Evolutionary conservation across 345 rosid genomes (phyloP).

Genomic region (Populus davidiana): DNA sequence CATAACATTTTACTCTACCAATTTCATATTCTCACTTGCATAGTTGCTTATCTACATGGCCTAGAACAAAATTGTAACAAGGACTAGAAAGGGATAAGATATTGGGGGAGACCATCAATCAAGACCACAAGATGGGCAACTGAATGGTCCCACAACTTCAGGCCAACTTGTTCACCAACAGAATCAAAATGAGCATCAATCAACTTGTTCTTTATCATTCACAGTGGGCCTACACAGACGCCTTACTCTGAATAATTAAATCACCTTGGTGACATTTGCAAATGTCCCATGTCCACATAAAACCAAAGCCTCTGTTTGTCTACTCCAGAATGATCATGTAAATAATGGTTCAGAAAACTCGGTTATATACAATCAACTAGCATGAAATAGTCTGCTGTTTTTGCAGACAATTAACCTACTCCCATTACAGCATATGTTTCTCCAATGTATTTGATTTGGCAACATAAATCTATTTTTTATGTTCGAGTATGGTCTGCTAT

Average conservation of each 20-base stretch:
- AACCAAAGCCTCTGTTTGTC: not conserved
- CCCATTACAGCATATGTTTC: no score
- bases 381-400: not conserved
- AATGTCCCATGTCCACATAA: not conserved
- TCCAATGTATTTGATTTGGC: not conserved
- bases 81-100: not conserved
- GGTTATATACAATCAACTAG: not conserved
- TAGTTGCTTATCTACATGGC: not conserved
- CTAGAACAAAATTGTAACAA: not conserved
- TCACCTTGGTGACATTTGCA: not conserved
- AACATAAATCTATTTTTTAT: not conserved
- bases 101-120: not conserved
- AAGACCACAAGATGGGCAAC: constrained; percentile 9
- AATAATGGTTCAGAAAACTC: not conserved
- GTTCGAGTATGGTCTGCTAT: not conserved
- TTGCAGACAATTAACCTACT: not conserved
- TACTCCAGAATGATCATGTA: not conserved
- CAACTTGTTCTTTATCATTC: not conserved
- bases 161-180: not conserved
- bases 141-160: not conserved
- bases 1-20: not conserved
- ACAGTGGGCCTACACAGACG: not conserved
- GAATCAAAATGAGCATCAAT: not conserved
- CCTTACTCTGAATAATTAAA: constrained; percentile 4
- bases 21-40: not conserved